Base-by-base conservation (phyloP, 768 basidiomycete genomes). In the Trametes cingulata region DNA sequence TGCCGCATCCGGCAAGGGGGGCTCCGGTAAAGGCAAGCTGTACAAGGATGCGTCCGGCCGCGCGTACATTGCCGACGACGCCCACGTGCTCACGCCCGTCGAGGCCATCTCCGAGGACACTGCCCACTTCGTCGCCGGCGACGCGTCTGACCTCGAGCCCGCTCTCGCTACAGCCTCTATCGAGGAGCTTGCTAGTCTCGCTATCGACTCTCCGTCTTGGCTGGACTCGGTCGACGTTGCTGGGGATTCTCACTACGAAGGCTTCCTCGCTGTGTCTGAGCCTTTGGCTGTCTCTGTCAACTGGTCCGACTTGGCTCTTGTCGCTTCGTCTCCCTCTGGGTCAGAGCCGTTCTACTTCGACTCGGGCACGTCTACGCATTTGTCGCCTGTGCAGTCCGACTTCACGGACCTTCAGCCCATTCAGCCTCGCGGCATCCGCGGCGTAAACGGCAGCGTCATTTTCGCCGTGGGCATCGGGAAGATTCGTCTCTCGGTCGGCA, bases 381-480 rank as follows among this genome's bases (percentile, higher is more conserved):
- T 74, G 27, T 69, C 70, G 3, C 69, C 62, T 5, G 56, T 67
- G 12, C 49, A 40, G 0, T 35, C 61, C 12, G 71, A 75, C 56
- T 75, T 75, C 63, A 19, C 50, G 8, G 46, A 46, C 0, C 66
- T 75, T 2, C 42, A 4, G 1, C 60, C 72, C 9, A 73, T 74
- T 19, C 5, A 61, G 0, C 56, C 70, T 13, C 46, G 67, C 6
- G 29, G 52, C 1, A 62, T 76, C 2, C 67, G 67, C 15, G 72
- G 75, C 2, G 58, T 74, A 6, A 69, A 72, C 6, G 68, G 71
- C 1, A 69, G 69, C 0, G 58, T 52, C 12, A 68, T 75, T n/a
- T 45, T 51, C 0, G 71, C 72, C 1, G 40, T 63, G 6, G 72
- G 69, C 0, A 64, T 72, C 8, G 71, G 75, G 0, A 61, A 62